Evolutionary conservation across 768 basidiomycete species (phyloP), one percentile per base, ranked within the genome.

Genomic region (Lanmaoa pseudosensibilis): DNA sequence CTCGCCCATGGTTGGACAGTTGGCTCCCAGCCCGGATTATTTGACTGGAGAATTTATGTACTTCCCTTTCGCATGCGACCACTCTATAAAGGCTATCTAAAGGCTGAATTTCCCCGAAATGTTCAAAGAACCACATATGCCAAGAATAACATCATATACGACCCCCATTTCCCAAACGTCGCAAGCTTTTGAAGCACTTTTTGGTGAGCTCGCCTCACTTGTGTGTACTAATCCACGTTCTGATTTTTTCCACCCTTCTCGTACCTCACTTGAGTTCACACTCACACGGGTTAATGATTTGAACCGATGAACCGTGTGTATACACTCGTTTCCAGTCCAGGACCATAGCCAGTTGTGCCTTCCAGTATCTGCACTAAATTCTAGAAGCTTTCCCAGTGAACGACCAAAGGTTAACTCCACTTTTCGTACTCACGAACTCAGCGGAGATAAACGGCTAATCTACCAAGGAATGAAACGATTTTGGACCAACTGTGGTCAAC

Each of bases 81-180:
- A 25, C 52, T 57, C 51, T 48, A n/a, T n/a, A 63, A 58, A 64
- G 11, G 41, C 54, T 54, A 65, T 47, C 55, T 27, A 38, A 56
- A 60, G 44, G 41, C 25, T 46, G 50, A 37, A 37, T 43, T 40
- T 53, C 25, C 34, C 50, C 45, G 18, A 37, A n/a, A 25, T 30
- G 5, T 27, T 19, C 18, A 50, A 34, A 48, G 51, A 54, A 58
- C 40, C 30, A 39, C 46, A 32, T 43, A 21, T 43, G 8, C 52
- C 46, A 43, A 30, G 34, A 50, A 55, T 32, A 39, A 41, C 32
- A 40, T 23, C 46, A 40, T 2, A 2, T 10, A 53, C 39, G 32
- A 30, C 33, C 21, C 19, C 34, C 30, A 43, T 33, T 46, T 57
- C 48, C 50, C 61, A 60, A n/a, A n/a, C n/a, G n/a, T n/a, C n/a